Conservation (phyloP, 1,284 basidiomycete genomes). For the Tilletia walkeri region DNA sequence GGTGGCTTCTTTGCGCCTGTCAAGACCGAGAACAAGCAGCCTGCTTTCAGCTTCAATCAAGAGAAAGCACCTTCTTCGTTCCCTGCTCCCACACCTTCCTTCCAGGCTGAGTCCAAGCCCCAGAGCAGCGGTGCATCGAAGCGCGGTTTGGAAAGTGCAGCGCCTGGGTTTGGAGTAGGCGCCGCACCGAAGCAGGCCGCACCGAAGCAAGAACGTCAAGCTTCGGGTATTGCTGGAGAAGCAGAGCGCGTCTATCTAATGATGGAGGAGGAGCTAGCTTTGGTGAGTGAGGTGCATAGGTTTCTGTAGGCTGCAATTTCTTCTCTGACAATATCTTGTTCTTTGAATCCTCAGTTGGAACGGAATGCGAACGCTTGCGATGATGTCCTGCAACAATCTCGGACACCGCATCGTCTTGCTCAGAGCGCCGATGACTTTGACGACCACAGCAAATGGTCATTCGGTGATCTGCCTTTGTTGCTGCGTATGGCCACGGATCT, state of each 20-base stretch:
- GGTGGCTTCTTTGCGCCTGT: not conserved
- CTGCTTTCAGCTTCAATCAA: not conserved
- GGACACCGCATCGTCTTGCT: not conserved
- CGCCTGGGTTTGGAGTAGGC: no score
- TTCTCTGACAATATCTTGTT: not conserved
- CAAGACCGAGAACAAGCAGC: not conserved
- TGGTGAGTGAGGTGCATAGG: not conserved
- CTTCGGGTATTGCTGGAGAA: conserved; percentile 1
- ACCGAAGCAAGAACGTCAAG: no score
- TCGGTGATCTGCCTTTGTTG: conserved; percentile 55
- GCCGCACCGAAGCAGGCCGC: no score
- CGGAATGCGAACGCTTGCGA: not conserved
- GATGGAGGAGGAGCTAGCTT: conserved; percentile 55
- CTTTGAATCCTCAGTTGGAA: conserved; percentile 22
- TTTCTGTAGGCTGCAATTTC: not conserved
- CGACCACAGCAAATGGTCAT: conserved; percentile 51
- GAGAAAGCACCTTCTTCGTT: not conserved
- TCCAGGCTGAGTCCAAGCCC: no score
- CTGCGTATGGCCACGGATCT: conserved; percentile 39
- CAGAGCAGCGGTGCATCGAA: no score
- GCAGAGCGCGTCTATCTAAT: conserved; percentile 42
- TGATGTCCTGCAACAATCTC: not conserved
- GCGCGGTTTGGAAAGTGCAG: no score
- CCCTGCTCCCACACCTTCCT: no score
- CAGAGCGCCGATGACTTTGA: conserved; percentile 27